Base-by-base conservation (phyloP, 139 green algal species). In the Chlorella sp. region DNA sequence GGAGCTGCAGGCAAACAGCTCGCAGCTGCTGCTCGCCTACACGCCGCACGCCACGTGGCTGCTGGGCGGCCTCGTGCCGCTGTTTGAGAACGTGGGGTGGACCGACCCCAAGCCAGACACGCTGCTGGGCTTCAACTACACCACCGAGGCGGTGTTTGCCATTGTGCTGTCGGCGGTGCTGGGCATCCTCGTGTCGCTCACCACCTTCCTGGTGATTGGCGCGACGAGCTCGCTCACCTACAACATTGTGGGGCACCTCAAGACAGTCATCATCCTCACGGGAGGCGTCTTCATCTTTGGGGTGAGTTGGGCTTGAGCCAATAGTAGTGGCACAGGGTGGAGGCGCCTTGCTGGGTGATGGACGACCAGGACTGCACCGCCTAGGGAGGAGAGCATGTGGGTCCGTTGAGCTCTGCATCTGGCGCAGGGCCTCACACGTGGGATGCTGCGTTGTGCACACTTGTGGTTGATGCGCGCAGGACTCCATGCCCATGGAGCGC, bases 141-240 rank as follows among this genome's bases (percentile, higher is more conserved):
- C 75, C 0, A 23, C 73, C 17, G 69, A 71, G 5, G 77, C 83
- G 0, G 63, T 91, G 2, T 62, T 61, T 17, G 88, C 89, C 31
- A 97, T 97, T 62, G 35, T 88, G 1, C 30, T 95, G 10, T 87
- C 70, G 27, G 85, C 89, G 0, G 67, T 91, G 35, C 83, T 97
- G 30, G 92, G 92, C n/a, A 84, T 97, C 49, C 72, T 95, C 6
- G 92, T 97, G 34, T 91, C 83, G 74, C 75, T 96, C 29, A 88
- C 83, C 26, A 96, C 91, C 0, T 96, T 96, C 73, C 75, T 96
- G 34, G 88, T 74, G 5, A 74, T 74, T 59, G 69, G 69, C 22
- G 31, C 69, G 23, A 74, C 69, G 31, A 68, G 55, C 69, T 62
- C 32, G 32, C 78, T 94, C 35, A 94, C 88, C 0, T 94, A 94